Evolutionary conservation across 140 eudicot species (phyloP), one percentile per base, ranked within the genome.

Genomic region (Cichorium intybus): DNA sequence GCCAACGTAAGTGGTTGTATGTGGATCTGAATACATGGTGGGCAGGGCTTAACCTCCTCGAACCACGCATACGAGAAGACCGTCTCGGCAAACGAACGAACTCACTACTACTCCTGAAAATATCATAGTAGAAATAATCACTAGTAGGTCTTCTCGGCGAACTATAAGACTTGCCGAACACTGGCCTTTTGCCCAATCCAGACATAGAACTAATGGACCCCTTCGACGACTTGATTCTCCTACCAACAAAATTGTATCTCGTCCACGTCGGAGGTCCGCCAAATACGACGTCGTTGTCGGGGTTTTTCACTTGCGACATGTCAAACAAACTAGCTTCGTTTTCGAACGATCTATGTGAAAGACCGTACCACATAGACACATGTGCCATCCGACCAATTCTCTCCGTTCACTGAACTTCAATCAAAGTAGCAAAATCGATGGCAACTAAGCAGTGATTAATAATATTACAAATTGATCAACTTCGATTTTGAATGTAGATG

Each of bases 261-360:
- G 77, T 73, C 34, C 97, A 79, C 80, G 94, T 75, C 7, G 97
- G 99, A 43, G 99, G 99, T 37, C 99, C 99, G 2, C 99, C 99
- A 51, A 93, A 93, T 16, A 93, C 99, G 39, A 85, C 79, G 16
- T 93, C 95, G 7, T 73, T 28, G 57, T 70, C 79, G 34, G 84
- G 87, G 33, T 77, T 61, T 64, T 65, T 70, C 50, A 56, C 50
- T 15, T 29, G 7, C 27, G 68, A 16, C 78, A 65, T 46, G 9
- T 67, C 56, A 50, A 75, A 80, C 10, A 77, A 57, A 29, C 83
- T 68, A n/a, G 70, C 79, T 59, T 51, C 47, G 51, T 53, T 68
- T 22, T 81, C 81, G 26, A 70, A 73, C 16, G 81, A 73, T 29
- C 80, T 68, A 18, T 66, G 73, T 14, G 79, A 18, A 0, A 58